Evolutionary conservation across 2,329 filamentous ascomycete genomes (phyloP), one percentile per base, ranked within the genome.

Genomic region (Arthrobotrys sphaeroides): DNA sequence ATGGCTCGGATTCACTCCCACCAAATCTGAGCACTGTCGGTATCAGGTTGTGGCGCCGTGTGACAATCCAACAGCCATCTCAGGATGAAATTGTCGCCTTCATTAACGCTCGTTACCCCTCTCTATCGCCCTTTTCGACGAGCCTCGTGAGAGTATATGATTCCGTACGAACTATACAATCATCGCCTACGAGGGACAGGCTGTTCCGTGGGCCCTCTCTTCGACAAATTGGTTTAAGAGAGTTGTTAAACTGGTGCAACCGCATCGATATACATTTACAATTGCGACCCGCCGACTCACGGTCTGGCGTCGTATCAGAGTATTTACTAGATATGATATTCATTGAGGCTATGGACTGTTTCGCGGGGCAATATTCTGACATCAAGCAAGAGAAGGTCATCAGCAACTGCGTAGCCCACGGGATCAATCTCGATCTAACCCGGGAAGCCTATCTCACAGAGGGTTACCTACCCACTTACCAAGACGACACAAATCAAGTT

Each of bases 291-390:
- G 28, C 64, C 5, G 64, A 75, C 33, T 60, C 61, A 40, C 38
- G 55, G 60, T 65, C 57, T 20, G 64, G 72, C 2, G 59, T 69
- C 16, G 88, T 93, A 20, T 88, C 86, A n/a, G 91, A 94, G 79
- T 87, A 87, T 1, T 88, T 88, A 0, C 86, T 88, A 78, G 91
- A 97, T 80, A 89, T 91, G 79, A 96, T 98, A 82, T 97, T 97
- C 80, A 88, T 97, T 84, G 95, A 99, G 81, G 92, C 93, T 0
- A 87, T 95, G 61, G 95, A 99, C 82, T 96, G 94, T 81, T 98
- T 99, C 82, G 90, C 92, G 43, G 72, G 92, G 91, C 64, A 92
- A 91, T 80, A 85, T 95, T 49, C 90, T 91, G 7, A 90, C 90
- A 68, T 86, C 86, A 28, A 85, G 87, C 10, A 84, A 89, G 28